Conservation (phyloP, 108 stramenopile genomes). For the Stephanodiscus minutulus region DNA sequence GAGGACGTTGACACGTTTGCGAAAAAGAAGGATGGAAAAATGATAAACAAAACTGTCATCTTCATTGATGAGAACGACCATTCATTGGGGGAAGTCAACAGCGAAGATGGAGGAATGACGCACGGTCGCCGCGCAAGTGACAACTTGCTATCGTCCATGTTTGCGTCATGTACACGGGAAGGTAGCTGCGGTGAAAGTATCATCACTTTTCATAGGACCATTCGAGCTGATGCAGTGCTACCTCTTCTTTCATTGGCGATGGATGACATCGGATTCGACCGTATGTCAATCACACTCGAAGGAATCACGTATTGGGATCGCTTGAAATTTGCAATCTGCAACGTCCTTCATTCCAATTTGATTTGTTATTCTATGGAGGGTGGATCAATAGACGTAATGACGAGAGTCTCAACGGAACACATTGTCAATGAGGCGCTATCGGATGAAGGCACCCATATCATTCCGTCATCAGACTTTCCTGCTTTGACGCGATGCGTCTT, state of each 20-base stretch:
- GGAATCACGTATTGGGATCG: constrained; percentile 31
- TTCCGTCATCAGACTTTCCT: constrained; percentile 43
- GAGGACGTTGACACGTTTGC: constrained; percentile 14
- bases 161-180: constrained; percentile 1
- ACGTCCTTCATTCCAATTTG: constrained; percentile 29
- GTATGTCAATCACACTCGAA: constrained; percentile 21
- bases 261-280: constrained; percentile 27
- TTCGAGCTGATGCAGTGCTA: constrained; percentile 36
- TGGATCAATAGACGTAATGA: background rate
- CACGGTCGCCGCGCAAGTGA: constrained; percentile 16
- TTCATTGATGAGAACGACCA: background rate
- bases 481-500: constrained; percentile 40
- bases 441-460: constrained; percentile 33
- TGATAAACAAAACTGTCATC: background rate
- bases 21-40: background rate
- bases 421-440: constrained; percentile 9
- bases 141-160: constrained; percentile 24
- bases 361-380: constrained; percentile 15
- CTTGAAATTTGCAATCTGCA: constrained; percentile 23
- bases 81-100: background rate
- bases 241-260: constrained; percentile 44
- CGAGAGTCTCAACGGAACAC: background rate
- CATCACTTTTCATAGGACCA: background rate
- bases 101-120: constrained; percentile 1
- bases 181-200: background rate